These are phyloP conservation scores for Glycine soja DNA, from an alignment of 306 rosid genomes.

Conservation along the genomic window DNA sequence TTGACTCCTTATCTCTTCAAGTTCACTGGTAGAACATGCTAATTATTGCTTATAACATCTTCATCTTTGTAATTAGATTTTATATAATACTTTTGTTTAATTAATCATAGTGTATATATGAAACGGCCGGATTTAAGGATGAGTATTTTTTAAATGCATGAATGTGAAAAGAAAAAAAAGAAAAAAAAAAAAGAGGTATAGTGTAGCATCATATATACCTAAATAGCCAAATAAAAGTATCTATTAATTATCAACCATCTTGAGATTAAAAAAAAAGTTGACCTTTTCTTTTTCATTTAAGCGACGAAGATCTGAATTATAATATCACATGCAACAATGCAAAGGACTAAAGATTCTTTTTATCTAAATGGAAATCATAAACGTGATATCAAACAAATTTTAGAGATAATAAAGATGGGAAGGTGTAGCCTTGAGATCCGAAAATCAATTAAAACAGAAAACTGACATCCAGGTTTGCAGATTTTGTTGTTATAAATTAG, in stretches of 20 bases:
- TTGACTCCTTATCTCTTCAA: too few relatives aligned
- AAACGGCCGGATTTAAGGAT: not conserved
- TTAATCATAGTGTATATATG: not conserved
- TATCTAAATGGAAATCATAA: not conserved
- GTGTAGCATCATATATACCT: not conserved
- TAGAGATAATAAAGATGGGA: conserved; percentile 5
- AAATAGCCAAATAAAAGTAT: too few relatives aligned
- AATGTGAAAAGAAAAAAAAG: not conserved
- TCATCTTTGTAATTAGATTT: too few relatives aligned
- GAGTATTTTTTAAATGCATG: not conserved
- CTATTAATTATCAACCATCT: too few relatives aligned
- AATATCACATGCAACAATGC: conserved; percentile 9
- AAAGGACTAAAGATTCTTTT: conserved; percentile 23
- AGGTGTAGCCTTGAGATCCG: not conserved
- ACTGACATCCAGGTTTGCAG: conserved; percentile 31
- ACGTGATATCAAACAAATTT: conserved; percentile 14
- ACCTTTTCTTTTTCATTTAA: too few relatives aligned
- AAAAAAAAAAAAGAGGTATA: not conserved
- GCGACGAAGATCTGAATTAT: not conserved
- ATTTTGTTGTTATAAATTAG: not conserved
- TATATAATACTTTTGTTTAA: not conserved
- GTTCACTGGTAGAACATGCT: too few relatives aligned
- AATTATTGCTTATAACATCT: too few relatives aligned
- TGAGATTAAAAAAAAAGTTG: too few relatives aligned
- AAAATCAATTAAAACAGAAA: conserved; percentile 34